Evolutionary conservation across 345 rosid genomes (phyloP).

Genomic region (Salix koriyanagi): DNA sequence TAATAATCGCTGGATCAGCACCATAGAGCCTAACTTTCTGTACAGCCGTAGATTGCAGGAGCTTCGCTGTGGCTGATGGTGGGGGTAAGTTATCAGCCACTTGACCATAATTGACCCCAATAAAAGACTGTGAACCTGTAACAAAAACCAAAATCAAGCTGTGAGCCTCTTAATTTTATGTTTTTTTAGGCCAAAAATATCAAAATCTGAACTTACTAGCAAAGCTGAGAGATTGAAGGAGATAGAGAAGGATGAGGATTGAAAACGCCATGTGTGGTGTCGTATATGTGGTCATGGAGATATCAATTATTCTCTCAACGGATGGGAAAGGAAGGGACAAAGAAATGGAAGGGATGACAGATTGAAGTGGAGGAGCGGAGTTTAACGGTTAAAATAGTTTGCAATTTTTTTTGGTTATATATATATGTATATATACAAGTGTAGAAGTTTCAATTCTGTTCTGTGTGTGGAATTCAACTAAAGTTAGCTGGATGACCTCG

Average conservation of each 20-base stretch:
- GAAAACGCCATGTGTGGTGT: slow-evolving; percentile 8
- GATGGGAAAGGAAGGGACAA: background rate
- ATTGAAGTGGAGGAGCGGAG: background rate
- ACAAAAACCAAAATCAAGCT: background rate
- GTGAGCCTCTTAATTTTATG: background rate
- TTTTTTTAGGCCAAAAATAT: background rate
- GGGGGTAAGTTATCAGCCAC: slow-evolving; percentile 79
- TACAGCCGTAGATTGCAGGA: slow-evolving; percentile 67
- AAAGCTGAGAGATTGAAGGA: slow-evolving; percentile 27
- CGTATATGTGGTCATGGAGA: background rate
- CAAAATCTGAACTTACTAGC: slow-evolving; percentile 38
- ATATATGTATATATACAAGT: background rate
- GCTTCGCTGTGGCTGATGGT: slow-evolving; percentile 64
- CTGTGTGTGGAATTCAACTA: background rate
- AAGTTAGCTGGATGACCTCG: background rate
- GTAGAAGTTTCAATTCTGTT: background rate
- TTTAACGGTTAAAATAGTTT: background rate
- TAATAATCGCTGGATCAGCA: slow-evolving; percentile 63
- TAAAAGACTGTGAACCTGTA: slow-evolving; percentile 64
- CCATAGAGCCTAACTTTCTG: slow-evolving; percentile 75
- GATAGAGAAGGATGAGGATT: slow-evolving; percentile 19
- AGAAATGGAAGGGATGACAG: background rate
- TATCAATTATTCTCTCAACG: background rate
- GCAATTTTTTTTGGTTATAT: background rate
- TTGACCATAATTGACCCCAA: slow-evolving; percentile 85